phyloP scores from a whole-genome alignment of 2,329 filamentous ascomycete species.

The Reticulascus tulasneorum region DNA sequence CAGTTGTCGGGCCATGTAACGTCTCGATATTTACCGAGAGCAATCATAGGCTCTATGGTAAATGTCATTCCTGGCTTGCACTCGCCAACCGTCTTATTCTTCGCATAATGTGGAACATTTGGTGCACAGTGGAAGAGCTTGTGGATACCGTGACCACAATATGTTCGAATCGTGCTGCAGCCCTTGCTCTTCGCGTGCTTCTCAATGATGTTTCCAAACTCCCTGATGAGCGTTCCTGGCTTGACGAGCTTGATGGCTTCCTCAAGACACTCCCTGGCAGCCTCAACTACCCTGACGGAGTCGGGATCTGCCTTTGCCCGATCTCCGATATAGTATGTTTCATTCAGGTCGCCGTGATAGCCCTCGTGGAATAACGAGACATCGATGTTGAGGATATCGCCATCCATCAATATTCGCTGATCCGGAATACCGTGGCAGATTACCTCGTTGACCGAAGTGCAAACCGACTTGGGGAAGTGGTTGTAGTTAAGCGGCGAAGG shows the following conservation, averaged over 20 bases:
- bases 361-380: constrained; percentile 91
- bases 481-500: constrained; percentile 94
- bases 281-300: constrained; percentile 84
- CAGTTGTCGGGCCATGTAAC: constrained; percentile 98
- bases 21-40: constrained; percentile 83
- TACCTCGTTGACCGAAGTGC: constrained; percentile 93
- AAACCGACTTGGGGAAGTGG: constrained; percentile 96
- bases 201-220: constrained; percentile 93
- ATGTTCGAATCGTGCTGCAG: constrained; percentile 91
- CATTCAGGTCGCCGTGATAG: constrained; percentile 94
- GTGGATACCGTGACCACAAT: constrained; percentile 95
- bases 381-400: constrained; percentile 96
- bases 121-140: constrained; percentile 89
- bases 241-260: constrained; percentile 88
- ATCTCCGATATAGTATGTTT: constrained; percentile 97
- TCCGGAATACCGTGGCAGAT: constrained; percentile 99
- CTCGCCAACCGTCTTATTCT: constrained; percentile 94
- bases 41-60: constrained; percentile 98
- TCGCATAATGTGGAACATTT: constrained; percentile 94
- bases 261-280: constrained; percentile 84
- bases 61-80: constrained; percentile 98
- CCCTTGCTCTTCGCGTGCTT: constrained; percentile 82
- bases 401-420: constrained; percentile 78
- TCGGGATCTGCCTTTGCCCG: constrained; percentile 81
- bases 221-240: constrained; percentile 86